A percentile compares a stretch with the other conserved stretches of the same genome.
Evolutionary conservation across 768 basidiomycete species (phyloP).

Genomic region (Termitomyces sp.): DNA sequence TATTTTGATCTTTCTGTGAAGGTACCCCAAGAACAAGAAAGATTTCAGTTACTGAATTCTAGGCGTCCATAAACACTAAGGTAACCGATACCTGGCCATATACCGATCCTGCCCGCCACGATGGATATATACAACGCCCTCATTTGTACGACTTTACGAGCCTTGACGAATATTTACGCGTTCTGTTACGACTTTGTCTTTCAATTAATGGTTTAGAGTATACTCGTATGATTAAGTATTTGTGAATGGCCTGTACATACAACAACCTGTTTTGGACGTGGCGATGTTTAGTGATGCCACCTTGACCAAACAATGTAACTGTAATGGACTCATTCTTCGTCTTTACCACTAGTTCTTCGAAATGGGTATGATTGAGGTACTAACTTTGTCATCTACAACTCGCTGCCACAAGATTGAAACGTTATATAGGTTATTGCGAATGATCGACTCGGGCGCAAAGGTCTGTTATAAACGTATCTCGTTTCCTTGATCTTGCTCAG

Average conservation of each 20-base stretch:
- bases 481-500: neutral
- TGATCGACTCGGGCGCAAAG: constrained; percentile 92
- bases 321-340: neutral
- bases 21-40: neutral
- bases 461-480: constrained; percentile 29
- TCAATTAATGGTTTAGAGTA: neutral
- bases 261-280: constrained; percentile 2
- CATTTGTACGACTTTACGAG: constrained; percentile 1
- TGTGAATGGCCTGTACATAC: neutral
- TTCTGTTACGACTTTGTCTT: neutral
- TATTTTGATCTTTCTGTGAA: neutral
- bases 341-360: neutral
- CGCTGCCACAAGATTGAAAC: neutral
- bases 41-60: neutral
- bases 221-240: neutral
- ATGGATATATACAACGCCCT: neutral
- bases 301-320: neutral
- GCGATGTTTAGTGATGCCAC: constrained; percentile 4
- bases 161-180: neutral
- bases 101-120: neutral
- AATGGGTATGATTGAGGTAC: constrained; percentile 40
- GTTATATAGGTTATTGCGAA: constrained; percentile 79
- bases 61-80: neutral
- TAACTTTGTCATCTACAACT: neutral
- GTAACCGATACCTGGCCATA: too few species aligned